Evolutionary conservation across 805 yeast species (phyloP), one percentile per base, ranked within the genome.

Genomic region (Debaryomyces hansenii): DNA sequence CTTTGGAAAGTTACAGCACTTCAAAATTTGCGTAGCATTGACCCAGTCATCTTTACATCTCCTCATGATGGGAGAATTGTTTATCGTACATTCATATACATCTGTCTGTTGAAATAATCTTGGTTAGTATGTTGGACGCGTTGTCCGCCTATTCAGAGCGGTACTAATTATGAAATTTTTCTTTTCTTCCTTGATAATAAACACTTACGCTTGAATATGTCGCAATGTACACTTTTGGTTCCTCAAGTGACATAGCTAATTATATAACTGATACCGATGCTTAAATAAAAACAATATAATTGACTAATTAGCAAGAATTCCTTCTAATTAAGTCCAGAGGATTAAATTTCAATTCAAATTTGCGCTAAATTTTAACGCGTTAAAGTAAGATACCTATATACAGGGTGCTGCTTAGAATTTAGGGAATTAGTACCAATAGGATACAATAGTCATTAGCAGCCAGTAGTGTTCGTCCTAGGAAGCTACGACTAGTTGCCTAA

Each of bases 31-130:
- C 20, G 98, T 92, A 10, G 98, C 98, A 67, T 92, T 92, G 49
- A 94, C 90, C 98, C 98, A 94, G 56, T 91, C 87, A 63, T 94
- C 99, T 41, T 79, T 75, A 50, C 88, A 84, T 47, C 98, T 76
- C 57, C 98, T 80, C 98, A 94, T 94, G 12, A 87, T 83, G 21
- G 91, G 87, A 15, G 85, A 83, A 31, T 84, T 81, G 41, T 83
- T 78, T 54, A 79, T 79, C 20, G 79, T 67, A 56, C 84, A 75
- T 70, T 92, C 87, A 70, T 87, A 95, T 50, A 91, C 92, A 61
- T 72, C 78, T 36, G 73, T 71, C 78, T 72, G 49, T 11, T 12
- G 15, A 21, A 24, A 32, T 28, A 20, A 49, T 32, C 35, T 8
- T 21, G 27, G 46, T 46, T 46, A 46, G 50, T 46, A 46, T 42